These are phyloP conservation scores for Entophlyctis luteolus DNA, from an alignment of 192 early-diverging fungal species.

Conservation along the genomic window DNA sequence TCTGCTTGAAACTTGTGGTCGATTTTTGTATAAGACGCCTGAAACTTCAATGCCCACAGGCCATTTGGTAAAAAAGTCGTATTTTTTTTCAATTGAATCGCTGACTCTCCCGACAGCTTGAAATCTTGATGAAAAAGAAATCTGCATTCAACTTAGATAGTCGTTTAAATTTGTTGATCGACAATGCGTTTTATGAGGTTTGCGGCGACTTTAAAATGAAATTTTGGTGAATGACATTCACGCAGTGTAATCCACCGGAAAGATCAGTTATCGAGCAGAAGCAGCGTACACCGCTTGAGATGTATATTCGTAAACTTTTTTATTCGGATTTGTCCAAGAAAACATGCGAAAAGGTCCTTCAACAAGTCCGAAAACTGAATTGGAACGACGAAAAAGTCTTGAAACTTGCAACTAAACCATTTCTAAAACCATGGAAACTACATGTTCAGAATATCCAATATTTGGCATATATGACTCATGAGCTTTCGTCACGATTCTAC, in stretches of 20 bases:
- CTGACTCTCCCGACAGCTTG: conserved; percentile 50
- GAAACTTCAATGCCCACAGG: conserved; percentile 69
- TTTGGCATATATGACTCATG: conserved; percentile 74
- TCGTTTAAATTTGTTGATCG: conserved; percentile 80
- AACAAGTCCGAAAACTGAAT: conserved; percentile 75
- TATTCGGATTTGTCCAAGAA: conserved; percentile 77
- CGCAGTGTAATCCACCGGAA: conserved; percentile 77
- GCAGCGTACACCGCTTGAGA: conserved; percentile 74
- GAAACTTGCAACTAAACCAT: conserved; percentile 66
- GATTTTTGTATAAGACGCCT: conserved; percentile 75
- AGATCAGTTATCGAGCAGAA: conserved; percentile 59
- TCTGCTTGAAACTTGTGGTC: conserved; percentile 83
- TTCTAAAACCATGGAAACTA: conserved; percentile 91
- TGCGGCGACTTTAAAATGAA: not conserved
- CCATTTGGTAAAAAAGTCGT: conserved; percentile 51
- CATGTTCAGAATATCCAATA: conserved; percentile 82
- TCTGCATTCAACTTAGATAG: conserved; percentile 79
- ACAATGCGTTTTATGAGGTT: conserved; percentile 86
- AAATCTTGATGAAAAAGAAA: conserved; percentile 89
- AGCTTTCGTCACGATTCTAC: conserved; percentile 74
- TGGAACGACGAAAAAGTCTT: conserved; percentile 67
- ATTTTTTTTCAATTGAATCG: conserved; percentile 1
- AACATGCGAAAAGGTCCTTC: conserved; percentile 62
- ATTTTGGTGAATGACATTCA: not conserved
- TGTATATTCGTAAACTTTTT: conserved; percentile 83